Evolutionary conservation across 2,329 filamentous ascomycete species (phyloP).

Genomic region (Fusarium napiforme): DNA sequence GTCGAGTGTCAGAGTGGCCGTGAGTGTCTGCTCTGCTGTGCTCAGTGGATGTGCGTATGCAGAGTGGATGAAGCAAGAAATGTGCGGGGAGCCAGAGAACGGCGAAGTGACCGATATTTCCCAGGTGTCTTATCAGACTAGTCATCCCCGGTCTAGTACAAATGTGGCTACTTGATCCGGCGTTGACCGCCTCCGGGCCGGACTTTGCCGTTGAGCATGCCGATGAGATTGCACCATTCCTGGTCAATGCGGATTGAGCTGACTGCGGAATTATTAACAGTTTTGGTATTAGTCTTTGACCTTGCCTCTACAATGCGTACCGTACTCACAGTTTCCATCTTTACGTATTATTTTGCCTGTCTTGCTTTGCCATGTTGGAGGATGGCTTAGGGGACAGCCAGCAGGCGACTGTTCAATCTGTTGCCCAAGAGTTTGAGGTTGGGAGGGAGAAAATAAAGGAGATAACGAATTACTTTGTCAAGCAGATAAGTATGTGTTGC

Average conservation of each 20-base stretch:
- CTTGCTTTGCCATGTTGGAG: background rate
- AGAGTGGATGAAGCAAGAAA: slow-evolving; percentile 14
- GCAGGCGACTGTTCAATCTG: background rate
- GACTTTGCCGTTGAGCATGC: background rate
- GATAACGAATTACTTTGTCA: background rate
- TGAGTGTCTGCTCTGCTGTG: background rate
- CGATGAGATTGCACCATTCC: background rate
- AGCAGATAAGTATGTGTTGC: slow-evolving; percentile 9
- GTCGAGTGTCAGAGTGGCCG: background rate
- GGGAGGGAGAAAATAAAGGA: background rate
- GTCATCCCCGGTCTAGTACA: background rate
- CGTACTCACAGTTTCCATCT: background rate
- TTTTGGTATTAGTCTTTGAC: slow-evolving; percentile 13
- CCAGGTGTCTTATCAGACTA: background rate
- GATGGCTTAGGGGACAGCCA: background rate
- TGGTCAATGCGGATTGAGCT: background rate
- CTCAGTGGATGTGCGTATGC: slow-evolving; percentile 1
- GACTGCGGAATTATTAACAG: background rate
- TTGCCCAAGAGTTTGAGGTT: background rate
- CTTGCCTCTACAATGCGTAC: background rate
- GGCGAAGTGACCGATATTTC: slow-evolving; percentile 24
- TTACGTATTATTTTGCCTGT: background rate
- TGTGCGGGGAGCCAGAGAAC: slow-evolving; percentile 2
- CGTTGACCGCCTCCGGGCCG: slow-evolving; percentile 12
- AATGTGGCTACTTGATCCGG: background rate